Evolutionary conservation across 1,284 basidiomycete genomes (phyloP), one percentile per base, ranked within the genome.

Genomic region (Pseudozyma hubeiensis): DNA sequence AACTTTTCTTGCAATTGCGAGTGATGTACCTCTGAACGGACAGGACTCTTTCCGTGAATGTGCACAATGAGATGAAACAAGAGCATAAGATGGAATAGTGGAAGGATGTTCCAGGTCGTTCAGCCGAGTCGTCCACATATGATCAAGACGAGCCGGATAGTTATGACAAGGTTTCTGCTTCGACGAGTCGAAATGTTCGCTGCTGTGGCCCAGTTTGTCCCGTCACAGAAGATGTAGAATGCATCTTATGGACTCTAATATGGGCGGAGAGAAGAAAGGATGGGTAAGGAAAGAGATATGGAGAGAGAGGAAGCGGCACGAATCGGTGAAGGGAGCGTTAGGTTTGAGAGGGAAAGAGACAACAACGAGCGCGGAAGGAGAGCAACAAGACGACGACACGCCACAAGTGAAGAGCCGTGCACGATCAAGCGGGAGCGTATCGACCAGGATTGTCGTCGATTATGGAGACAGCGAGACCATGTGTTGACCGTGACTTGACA

Each of bases 141-240:
- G 40, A 33, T 14, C 9, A 16, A 29, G 50, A 64, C 62, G 62
- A 54, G 62, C 55, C 55, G 55, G 62, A 64, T 64, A 64, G 62
- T 64, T 64, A 64, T 64, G 55, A 64, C 62, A 58, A 64, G 62
- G 62, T 64, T 64, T 45, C 49, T 64, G 62, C 62, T 53, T 49
- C 46, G 55, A 57, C 54, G 34, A 31, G 19, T 41, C 17, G 39
- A 39, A 33, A 14, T 31, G 7, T 53, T 53, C 17, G 51, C 51
- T 53, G 40, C 51, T 53, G 16, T 53, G n/a, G 51, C 51, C 51
- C 51, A 53, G 51, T 31, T 53, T 53, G 51, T 53, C 51, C 51
- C 51, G 51, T 53, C 51, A 53, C 51, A 53, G 51, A 53, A 53
- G 51, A 53, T 53, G 51, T 53, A 41, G 39, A 30, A 16, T 16